A percentile compares a stretch with the other conserved stretches of the same genome.
Evolutionary conservation across 805 yeast species (phyloP).

Genomic region (Cyberlindnera petersonii): DNA sequence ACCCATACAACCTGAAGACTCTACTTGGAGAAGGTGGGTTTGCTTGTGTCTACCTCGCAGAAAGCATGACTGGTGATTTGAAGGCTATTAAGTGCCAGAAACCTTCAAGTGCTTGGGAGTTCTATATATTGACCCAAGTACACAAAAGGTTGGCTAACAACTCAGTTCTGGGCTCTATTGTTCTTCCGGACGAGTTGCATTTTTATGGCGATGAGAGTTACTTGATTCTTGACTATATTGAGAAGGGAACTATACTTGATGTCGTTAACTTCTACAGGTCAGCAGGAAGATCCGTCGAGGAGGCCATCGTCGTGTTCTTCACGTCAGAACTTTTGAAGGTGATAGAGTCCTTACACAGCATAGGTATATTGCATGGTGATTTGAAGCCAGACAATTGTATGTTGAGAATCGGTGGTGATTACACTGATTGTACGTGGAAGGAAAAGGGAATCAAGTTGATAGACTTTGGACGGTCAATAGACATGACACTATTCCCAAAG

Average conservation of each 20-base stretch:
- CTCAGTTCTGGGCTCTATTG: constrained; percentile 36
- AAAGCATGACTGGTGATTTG: constrained; percentile 47
- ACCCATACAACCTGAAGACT: constrained; percentile 44
- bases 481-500: constrained; percentile 50
- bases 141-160: constrained; percentile 36
- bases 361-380: constrained; percentile 79
- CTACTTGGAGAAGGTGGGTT: constrained; percentile 79
- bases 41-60: constrained; percentile 73
- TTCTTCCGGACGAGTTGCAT: constrained; percentile 50
- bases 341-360: constrained; percentile 56
- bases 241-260: constrained; percentile 72
- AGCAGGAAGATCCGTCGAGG: constrained; percentile 45
- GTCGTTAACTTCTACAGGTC: constrained; percentile 49
- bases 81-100: constrained; percentile 71
- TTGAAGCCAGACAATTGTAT: constrained; percentile 83
- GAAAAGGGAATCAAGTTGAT: constrained; percentile 57
- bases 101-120: constrained; percentile 78
- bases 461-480: constrained; percentile 82
- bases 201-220: constrained; percentile 30
- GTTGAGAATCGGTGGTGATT: constrained; percentile 45
- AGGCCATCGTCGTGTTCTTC: constrained; percentile 56
- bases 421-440: constrained; percentile 26
- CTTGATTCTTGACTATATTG: constrained; percentile 21
- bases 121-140: constrained; percentile 60
- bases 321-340: constrained; percentile 60